Percentiles rank a stretch among this genome's conserved stretches.
These are phyloP conservation scores for Leishmania major DNA, from an alignment of 208 protist genomes.

Conservation along the genomic window DNA sequence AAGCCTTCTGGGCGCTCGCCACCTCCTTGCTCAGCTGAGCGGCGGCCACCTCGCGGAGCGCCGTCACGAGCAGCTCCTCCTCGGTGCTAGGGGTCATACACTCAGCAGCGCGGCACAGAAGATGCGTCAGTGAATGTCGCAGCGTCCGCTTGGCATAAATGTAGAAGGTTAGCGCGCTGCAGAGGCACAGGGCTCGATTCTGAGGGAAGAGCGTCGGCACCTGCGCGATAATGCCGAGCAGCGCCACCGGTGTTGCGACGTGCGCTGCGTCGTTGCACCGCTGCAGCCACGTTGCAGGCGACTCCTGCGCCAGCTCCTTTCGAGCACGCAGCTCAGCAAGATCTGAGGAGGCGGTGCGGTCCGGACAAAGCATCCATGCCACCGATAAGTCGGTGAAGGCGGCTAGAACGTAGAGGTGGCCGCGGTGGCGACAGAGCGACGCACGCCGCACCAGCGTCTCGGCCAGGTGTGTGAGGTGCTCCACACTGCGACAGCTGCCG, in stretches of 20 bases:
- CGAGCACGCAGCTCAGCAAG: constrained; percentile 16
- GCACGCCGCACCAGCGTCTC: constrained; percentile 29
- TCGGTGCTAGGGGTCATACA: constrained; percentile 18
- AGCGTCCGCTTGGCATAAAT: constrained; percentile 15
- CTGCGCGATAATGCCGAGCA: constrained; percentile 22
- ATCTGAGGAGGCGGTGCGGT: constrained; percentile 4
- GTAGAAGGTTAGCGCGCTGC: constrained; percentile 18
- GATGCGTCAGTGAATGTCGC: constrained; percentile 23
- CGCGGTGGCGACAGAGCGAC: constrained; percentile 27
- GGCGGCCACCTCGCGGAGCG: constrained; percentile 21
- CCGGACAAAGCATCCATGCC: constrained; percentile 21
- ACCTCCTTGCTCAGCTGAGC: constrained; percentile 4
- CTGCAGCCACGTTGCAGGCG: constrained; percentile 24
- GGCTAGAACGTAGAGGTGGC: constrained; percentile 24
- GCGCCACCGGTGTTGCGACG: constrained; percentile 21
- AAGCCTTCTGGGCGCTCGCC: constrained; percentile 1
- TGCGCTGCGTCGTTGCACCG: constrained; percentile 20
- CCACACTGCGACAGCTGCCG: constrained; percentile 30
- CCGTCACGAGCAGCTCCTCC: constrained; percentile 24
- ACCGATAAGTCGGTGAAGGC: constrained; percentile 24
- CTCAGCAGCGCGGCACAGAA: constrained; percentile 25
- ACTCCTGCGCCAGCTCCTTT: constrained; percentile 8
- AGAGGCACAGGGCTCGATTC: constrained; percentile 21
- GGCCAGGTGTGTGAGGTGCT: constrained; percentile 25
- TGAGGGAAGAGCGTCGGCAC: constrained; percentile 23